phyloP scores from a whole-genome alignment of 768 basidiomycete genomes.

The Galerina sulciceps region DNA sequence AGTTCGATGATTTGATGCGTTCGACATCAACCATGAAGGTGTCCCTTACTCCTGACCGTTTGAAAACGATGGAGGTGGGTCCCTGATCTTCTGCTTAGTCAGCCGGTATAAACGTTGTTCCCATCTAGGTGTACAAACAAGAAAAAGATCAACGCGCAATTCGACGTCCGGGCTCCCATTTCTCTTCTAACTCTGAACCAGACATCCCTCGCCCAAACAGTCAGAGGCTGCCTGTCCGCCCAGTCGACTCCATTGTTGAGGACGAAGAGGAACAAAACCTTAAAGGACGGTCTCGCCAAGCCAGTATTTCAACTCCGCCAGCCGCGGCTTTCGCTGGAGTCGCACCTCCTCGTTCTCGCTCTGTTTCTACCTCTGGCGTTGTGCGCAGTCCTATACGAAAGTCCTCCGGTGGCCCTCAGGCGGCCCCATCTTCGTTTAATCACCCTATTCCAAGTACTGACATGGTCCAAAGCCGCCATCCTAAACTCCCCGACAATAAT shows the following conservation, averaged over 20 bases:
- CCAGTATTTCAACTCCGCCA: conserved; percentile 47
- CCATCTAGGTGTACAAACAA: conserved; percentile 69
- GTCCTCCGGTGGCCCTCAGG: conserved; percentile 32
- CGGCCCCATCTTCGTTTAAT: conserved; percentile 30
- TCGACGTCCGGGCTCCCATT: conserved; percentile 40
- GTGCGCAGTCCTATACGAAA: conserved; percentile 30
- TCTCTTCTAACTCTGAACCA: conserved; percentile 36
- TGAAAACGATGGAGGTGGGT: conserved; percentile 92
- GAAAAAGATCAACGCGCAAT: conserved; percentile 58
- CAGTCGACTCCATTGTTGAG: conserved; percentile 69
- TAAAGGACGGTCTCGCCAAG: conserved; percentile 49
- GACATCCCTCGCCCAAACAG: conserved; percentile 36
- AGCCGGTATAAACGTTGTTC: conserved; percentile 31
- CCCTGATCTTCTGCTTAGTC: conserved; percentile 34
- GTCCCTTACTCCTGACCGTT: conserved; percentile 91
- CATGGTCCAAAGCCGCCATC: conserved; percentile 31
- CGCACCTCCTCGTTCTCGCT: conserved; percentile 39
- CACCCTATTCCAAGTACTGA: conserved; percentile 27
- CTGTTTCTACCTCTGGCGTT: conserved; percentile 43
- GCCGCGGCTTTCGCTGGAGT: conserved; percentile 33
- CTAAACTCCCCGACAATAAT: conserved; percentile 28
- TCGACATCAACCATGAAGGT: conserved; percentile 93
- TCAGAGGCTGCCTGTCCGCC: conserved; percentile 50
- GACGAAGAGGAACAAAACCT: conserved; percentile 60
- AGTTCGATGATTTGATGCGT: conserved; percentile 93